A percentile compares a stretch with the other conserved stretches of the same genome.
These are phyloP conservation scores for Microdochium paspali DNA, from an alignment of 2,329 filamentous ascomycete species.

Conservation along the genomic window DNA sequence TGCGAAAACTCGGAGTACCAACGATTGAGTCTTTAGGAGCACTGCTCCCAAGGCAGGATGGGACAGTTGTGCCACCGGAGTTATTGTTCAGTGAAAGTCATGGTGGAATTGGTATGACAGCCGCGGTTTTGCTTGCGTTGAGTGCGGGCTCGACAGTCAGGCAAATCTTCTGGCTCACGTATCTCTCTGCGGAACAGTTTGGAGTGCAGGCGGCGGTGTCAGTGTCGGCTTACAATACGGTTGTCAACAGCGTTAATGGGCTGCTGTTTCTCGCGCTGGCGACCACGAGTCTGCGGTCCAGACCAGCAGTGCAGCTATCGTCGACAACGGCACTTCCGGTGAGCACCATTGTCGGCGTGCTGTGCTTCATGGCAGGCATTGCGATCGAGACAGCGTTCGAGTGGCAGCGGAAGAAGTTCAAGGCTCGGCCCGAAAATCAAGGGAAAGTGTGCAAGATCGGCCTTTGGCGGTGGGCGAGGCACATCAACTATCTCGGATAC, in stretches of 20 bases:
- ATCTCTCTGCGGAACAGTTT: constrained; percentile 40
- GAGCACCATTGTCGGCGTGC: constrained; percentile 34
- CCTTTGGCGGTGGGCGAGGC: constrained; percentile 27
- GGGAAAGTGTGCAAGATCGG: constrained; percentile 27
- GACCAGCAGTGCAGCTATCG: constrained; percentile 8
- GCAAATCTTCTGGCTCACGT: constrained; percentile 44
- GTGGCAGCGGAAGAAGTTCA: not conserved
- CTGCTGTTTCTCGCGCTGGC: constrained; percentile 40
- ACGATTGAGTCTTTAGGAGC: too few relatives aligned
- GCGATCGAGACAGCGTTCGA: not conserved
- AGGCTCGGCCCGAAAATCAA: constrained; percentile 17
- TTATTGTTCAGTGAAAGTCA: too few relatives aligned
- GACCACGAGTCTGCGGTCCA: constrained; percentile 28
- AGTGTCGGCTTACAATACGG: constrained; percentile 41
- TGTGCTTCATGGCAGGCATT: constrained; percentile 27
- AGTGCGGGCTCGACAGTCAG: constrained; percentile 40
- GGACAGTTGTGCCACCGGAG: not conserved
- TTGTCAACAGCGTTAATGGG: constrained; percentile 44
- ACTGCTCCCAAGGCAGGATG: too few relatives aligned
- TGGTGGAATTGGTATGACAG: constrained; percentile 13
- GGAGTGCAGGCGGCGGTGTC: constrained; percentile 26
- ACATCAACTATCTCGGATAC: constrained; percentile 31
- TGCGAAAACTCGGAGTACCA: constrained; percentile 33
- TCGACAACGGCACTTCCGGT: constrained; percentile 14
- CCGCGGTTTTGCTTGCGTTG: constrained; percentile 43